phyloP scores from a whole-genome alignment of 768 basidiomycete genomes.

The Tricholoma terreum region DNA sequence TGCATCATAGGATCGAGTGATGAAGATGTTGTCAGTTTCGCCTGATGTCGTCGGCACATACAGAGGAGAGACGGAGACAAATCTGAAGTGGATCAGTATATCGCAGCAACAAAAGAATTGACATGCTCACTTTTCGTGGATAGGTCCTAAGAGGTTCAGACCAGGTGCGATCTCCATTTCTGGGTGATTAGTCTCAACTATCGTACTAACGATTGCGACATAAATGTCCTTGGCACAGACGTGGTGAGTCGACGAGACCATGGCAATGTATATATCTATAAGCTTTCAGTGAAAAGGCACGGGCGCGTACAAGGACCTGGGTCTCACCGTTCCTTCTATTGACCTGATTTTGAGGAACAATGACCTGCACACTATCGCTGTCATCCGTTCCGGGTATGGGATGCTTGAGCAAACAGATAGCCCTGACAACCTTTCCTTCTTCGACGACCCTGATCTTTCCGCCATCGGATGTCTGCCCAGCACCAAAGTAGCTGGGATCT shows the following conservation, averaged over 20 bases:
- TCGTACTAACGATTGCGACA: slow-evolving; percentile 96
- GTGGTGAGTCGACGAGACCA: slow-evolving; percentile 96
- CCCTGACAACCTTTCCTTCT: slow-evolving; percentile 91
- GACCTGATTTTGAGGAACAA: slow-evolving; percentile 99
- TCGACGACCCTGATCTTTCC: slow-evolving; percentile 89
- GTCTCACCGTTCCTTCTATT: slow-evolving; percentile 81
- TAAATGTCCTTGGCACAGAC: slow-evolving; percentile 95
- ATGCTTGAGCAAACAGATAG: slow-evolving; percentile 97
- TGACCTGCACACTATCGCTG: slow-evolving; percentile 92
- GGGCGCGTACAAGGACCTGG: not conserved
- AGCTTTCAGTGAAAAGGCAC: not conserved
- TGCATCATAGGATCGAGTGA: slow-evolving; percentile 97
- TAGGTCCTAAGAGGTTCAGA: slow-evolving; percentile 85
- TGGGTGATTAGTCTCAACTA: slow-evolving; percentile 92
- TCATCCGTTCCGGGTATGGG: slow-evolving; percentile 98
- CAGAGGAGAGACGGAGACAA: slow-evolving; percentile 82
- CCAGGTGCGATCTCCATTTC: slow-evolving; percentile 93
- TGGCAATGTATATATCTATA: slow-evolving; percentile 96
- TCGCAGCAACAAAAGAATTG: not conserved
- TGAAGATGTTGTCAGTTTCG: slow-evolving; percentile 84
- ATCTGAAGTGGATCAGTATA: slow-evolving; percentile 47
- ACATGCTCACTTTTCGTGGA: slow-evolving; percentile 82
- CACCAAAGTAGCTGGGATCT: slow-evolving; percentile 95
- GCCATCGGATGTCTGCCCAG: slow-evolving; percentile 55
- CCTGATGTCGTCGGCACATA: slow-evolving; percentile 89